phyloP scores from a whole-genome alignment of 202 grass and related monocot genomes.

The Hordeum pubiflorum region DNA sequence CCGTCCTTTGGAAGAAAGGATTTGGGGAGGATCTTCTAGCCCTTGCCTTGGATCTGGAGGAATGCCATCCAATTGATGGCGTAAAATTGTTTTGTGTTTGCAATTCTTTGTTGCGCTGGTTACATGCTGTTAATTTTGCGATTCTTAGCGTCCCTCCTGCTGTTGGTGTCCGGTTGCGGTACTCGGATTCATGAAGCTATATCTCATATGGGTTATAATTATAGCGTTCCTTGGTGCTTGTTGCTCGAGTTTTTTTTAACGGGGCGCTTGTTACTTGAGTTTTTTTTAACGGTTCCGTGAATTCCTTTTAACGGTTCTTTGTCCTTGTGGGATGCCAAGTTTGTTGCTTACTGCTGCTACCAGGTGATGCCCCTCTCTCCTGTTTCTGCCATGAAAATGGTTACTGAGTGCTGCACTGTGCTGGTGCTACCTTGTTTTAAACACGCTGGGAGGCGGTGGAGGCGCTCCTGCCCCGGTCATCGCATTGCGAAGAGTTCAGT shows the following conservation, averaged over 20 bases:
- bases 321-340: not conserved
- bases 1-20: conserved; percentile 59
- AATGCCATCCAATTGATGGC: conserved; percentile 46
- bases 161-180: not conserved
- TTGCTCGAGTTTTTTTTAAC: not conserved
- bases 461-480: not conserved
- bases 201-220: not conserved
- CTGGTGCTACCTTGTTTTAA: too few relatives aligned
- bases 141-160: conserved; percentile 29
- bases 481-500: too few relatives aligned
- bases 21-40: conserved; percentile 61
- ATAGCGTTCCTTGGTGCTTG: conserved; percentile 14
- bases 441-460: not conserved
- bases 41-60: conserved; percentile 6
- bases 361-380: not conserved
- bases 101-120: conserved; percentile 50
- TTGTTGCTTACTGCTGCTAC: not conserved
- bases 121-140: conserved; percentile 28
- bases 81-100: conserved; percentile 39
- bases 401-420: not conserved
- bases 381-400: not conserved
- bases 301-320: not conserved
- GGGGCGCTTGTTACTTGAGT: not conserved
- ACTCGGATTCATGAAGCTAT: conserved; percentile 12
- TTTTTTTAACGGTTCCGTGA: not conserved